phyloP scores from a whole-genome alignment of 179 eudicot species.

The Corrigiola litoralis region DNA sequence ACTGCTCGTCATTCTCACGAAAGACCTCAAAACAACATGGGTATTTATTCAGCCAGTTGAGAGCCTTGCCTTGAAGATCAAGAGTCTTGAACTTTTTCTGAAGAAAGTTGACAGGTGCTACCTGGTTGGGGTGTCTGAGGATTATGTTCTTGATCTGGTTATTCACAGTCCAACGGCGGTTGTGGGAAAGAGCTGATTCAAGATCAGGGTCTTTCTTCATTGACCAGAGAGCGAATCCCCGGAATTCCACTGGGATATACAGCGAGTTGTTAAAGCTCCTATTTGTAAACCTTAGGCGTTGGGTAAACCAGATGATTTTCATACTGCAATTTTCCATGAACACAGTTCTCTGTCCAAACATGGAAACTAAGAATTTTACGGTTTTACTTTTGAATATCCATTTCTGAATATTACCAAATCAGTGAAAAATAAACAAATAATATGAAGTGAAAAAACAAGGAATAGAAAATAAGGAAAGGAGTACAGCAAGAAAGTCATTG shows the following conservation, averaged over 20 bases:
- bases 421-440: no score
- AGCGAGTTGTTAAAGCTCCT: not conserved
- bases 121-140: constrained; percentile 60
- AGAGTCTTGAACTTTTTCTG: constrained; percentile 90
- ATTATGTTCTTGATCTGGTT: constrained; percentile 92
- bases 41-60: constrained; percentile 89
- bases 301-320: constrained; percentile 7
- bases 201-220: constrained; percentile 97
- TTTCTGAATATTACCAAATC: no score
- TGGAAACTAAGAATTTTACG: not conserved
- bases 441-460: no score
- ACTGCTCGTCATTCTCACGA: constrained; percentile 42
- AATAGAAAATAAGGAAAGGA: no score
- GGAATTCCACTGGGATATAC: constrained; percentile 14
- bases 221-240: constrained; percentile 75
- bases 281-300: not conserved
- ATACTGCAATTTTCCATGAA: not conserved
- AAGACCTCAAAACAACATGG: constrained; percentile 89
- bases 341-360: constrained; percentile 13
- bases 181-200: constrained; percentile 71
- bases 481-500: no score
- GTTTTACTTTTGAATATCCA: no score
- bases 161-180: constrained; percentile 85
- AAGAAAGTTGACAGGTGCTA: constrained; percentile 50
- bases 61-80: constrained; percentile 88